phyloP scores from a whole-genome alignment of 2,329 filamentous ascomycete genomes.

The Drechmeria coniospora region DNA sequence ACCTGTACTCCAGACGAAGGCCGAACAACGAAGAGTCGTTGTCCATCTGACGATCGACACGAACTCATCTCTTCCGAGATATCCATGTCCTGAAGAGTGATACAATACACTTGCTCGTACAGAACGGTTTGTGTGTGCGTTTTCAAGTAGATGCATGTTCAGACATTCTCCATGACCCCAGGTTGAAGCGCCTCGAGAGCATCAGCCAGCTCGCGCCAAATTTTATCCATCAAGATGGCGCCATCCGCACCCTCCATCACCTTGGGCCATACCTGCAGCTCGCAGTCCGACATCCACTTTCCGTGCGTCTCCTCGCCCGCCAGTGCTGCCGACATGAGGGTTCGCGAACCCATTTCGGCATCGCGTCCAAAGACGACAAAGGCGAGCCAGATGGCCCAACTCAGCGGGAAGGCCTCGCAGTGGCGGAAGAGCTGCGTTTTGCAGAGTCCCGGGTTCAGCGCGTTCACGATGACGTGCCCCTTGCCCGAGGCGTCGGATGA shows the following conservation, averaged over 20 bases:
- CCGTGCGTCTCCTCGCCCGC: slow-evolving; percentile 24
- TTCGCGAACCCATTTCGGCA: slow-evolving; percentile 23
- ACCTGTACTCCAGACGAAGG: too few relatives aligned
- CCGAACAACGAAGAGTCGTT: too few relatives aligned
- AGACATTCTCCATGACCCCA: slow-evolving; percentile 19
- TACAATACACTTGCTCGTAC: too few relatives aligned
- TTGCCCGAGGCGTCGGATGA: slow-evolving; percentile 14
- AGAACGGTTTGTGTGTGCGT: too few relatives aligned
- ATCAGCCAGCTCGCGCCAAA: slow-evolving; percentile 26
- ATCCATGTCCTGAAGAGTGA: too few relatives aligned
- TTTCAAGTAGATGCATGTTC: too few relatives aligned
- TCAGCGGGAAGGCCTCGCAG: slow-evolving; percentile 14
- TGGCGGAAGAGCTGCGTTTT: slow-evolving; percentile 22
- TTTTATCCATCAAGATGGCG: slow-evolving; percentile 15
- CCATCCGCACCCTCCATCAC: slow-evolving; percentile 20
- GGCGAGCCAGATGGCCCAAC: slow-evolving; percentile 6
- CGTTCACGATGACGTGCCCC: slow-evolving; percentile 21
- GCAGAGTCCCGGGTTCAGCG: slow-evolving; percentile 25
- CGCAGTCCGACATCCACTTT: slow-evolving; percentile 21
- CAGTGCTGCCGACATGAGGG: slow-evolving; percentile 20
- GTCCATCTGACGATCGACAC: too few relatives aligned
- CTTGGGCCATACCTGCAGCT: slow-evolving; percentile 9
- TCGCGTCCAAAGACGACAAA: slow-evolving; percentile 16
- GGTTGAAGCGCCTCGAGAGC: slow-evolving; percentile 27
- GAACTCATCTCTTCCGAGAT: too few relatives aligned